Percentiles rank a stretch among this genome's conserved stretches.
Evolutionary conservation across 2,329 filamentous ascomycete species (phyloP).

Genomic region (Alternaria sp.): DNA sequence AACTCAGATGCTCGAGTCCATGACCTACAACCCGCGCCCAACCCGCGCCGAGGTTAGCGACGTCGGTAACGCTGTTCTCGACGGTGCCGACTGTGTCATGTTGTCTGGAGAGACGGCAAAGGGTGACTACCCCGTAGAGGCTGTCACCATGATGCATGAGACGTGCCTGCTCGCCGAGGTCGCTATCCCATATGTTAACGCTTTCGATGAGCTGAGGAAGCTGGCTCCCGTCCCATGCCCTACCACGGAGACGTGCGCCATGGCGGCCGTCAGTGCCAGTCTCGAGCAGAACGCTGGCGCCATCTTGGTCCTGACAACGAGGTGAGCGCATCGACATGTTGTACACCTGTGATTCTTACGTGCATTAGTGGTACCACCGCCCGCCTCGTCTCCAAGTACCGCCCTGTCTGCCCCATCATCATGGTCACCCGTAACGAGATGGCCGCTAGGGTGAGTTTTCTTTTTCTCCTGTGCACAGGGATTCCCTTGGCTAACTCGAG

Average conservation of each 20-base stretch:
- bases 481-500: conserved; percentile 25
- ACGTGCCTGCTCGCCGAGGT: conserved; percentile 96
- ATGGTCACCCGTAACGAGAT: conserved; percentile 92
- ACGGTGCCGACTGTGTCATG: conserved; percentile 99
- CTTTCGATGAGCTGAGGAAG: conserved; percentile 93
- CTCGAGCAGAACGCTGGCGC: conserved; percentile 96
- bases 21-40: conserved; percentile 99
- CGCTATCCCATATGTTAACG: conserved; percentile 93
- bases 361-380: conserved; percentile 80
- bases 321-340: conserved; percentile 56
- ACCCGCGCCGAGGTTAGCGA: conserved; percentile 98
- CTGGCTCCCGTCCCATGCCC: conserved; percentile 83
- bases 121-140: conserved; percentile 90
- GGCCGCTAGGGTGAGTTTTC: conserved; percentile 71
- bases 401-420: conserved; percentile 98
- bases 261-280: conserved; percentile 94
- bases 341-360: conserved; percentile 27
- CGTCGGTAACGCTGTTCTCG: conserved; percentile 96
- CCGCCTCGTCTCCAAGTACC: conserved; percentile 96
- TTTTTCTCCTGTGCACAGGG: background rate
- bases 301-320: conserved; percentile 95
- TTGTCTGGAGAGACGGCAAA: conserved; percentile 99
- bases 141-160: conserved; percentile 97
- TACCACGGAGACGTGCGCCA: conserved; percentile 92
- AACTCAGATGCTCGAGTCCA: conserved; percentile 99